phyloP scores from a whole-genome alignment of 2,329 filamentous ascomycete species.

The Leptographium lundbergii region DNA sequence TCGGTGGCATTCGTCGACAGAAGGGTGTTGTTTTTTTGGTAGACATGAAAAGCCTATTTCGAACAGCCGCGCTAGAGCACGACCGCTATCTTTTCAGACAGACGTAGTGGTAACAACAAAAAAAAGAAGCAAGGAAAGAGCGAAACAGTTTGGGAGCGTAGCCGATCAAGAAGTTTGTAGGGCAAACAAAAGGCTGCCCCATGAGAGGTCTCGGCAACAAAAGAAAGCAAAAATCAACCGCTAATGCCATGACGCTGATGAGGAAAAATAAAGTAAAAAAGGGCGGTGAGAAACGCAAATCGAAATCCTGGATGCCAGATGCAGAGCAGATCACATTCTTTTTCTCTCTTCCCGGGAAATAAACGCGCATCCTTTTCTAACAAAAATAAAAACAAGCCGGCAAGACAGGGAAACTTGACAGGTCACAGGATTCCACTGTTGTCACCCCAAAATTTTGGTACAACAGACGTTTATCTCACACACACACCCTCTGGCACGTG shows the following conservation, averaged over 20 bases:
- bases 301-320: conserved; percentile 27
- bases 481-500: conserved; percentile 6
- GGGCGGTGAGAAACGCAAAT: conserved; percentile 6
- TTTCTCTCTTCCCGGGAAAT: conserved; percentile 19
- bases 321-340: conserved; percentile 28
- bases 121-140: not conserved
- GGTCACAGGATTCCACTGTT: conserved; percentile 3
- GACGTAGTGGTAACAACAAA: not conserved
- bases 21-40: conserved; percentile 5
- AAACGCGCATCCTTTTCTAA: conserved; percentile 16
- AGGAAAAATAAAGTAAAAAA: conserved; percentile 21
- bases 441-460: conserved; percentile 8
- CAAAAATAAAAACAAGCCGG: conserved; percentile 1
- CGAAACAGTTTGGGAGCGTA: not conserved
- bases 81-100: conserved; percentile 2
- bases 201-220: not conserved
- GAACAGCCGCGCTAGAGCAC: not conserved
- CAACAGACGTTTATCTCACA: conserved; percentile 9
- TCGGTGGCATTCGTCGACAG: not conserved
- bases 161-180: not conserved
- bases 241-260: conserved; percentile 32
- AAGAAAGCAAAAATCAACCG: conserved; percentile 23
- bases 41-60: conserved; percentile 4
- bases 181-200: not conserved
- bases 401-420: conserved; percentile 9